Percentiles rank a stretch among this genome's conserved stretches.
Evolutionary conservation across 768 basidiomycete genomes (phyloP).

Genomic region (Mycena amicta): DNA sequence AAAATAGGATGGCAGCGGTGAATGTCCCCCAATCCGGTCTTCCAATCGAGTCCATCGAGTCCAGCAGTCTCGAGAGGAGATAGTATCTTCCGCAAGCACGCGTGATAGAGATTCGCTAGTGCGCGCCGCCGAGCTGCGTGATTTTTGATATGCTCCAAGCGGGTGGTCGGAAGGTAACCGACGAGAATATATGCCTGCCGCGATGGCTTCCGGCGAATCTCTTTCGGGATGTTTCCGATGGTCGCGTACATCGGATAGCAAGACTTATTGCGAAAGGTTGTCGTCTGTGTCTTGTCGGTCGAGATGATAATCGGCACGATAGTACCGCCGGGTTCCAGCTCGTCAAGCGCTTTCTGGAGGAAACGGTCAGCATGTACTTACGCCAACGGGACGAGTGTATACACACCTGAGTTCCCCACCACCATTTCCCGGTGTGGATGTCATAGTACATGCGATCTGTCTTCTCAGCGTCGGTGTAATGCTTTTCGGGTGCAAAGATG

Average conservation of each 20-base stretch:
- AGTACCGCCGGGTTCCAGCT: slow-evolving; percentile 28
- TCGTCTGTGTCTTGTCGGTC: slow-evolving; percentile 48
- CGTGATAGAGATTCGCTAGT: slow-evolving; percentile 40
- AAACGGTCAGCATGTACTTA: background rate
- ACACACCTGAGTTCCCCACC: slow-evolving; percentile 52
- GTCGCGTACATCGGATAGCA: slow-evolving; percentile 46
- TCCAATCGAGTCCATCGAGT: slow-evolving; percentile 31
- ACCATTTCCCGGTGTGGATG: slow-evolving; percentile 54
- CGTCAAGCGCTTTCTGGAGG: slow-evolving; percentile 28
- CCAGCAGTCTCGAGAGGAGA: slow-evolving; percentile 33
- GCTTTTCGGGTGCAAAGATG: slow-evolving; percentile 32
- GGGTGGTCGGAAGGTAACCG: slow-evolving; percentile 34
- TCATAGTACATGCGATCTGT: slow-evolving; percentile 33
- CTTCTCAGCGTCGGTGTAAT: slow-evolving; percentile 31
- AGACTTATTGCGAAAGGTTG: slow-evolving; percentile 40
- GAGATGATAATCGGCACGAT: slow-evolving; percentile 47
- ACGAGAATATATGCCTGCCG: slow-evolving; percentile 31
- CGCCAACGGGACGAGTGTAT: background rate
- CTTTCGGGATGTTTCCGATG: slow-evolving; percentile 35
- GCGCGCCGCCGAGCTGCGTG: slow-evolving; percentile 14
- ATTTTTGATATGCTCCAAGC: slow-evolving; percentile 26
- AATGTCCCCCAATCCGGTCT: slow-evolving; percentile 33
- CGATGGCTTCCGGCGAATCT: slow-evolving; percentile 27
- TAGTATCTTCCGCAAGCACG: slow-evolving; percentile 32
- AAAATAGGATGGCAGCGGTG: slow-evolving; percentile 38